phyloP scores from a whole-genome alignment of 805 yeast species.

The Cephaloascus albidus region DNA sequence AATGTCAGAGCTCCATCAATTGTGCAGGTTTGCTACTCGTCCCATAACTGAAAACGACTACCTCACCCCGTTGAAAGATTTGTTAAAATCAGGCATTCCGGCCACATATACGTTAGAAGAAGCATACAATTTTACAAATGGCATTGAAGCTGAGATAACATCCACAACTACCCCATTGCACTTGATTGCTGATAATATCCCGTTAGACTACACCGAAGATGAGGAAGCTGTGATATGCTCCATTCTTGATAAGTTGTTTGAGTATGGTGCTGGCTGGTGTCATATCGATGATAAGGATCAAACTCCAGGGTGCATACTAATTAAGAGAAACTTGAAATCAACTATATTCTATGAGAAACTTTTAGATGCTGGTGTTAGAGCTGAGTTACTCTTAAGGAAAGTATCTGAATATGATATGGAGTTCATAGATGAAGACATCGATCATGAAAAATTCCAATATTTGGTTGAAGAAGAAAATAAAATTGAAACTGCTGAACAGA shows the following conservation, averaged over 20 bases:
- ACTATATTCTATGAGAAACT: conserved; percentile 34
- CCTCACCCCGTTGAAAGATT: conserved; percentile 32
- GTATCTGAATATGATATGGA: conserved; percentile 57
- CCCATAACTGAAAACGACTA: conserved; percentile 41
- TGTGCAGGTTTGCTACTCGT: conserved; percentile 11
- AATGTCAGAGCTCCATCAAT: neutral
- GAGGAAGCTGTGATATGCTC: conserved; percentile 33
- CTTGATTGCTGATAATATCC: conserved; percentile 46
- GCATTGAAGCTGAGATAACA: conserved; percentile 20
- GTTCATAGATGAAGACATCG: conserved; percentile 33
- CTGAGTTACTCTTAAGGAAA: conserved; percentile 73
- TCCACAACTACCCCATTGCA: conserved; percentile 75
- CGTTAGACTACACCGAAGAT: conserved; percentile 22
- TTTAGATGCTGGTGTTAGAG: conserved; percentile 84
- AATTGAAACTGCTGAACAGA: conserved; percentile 6
- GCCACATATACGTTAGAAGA: conserved; percentile 79
- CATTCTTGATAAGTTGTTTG: conserved; percentile 50
- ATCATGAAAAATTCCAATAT: neutral
- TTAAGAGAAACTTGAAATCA: conserved; percentile 35
- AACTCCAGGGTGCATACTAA: conserved; percentile 80
- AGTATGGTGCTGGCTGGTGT: conserved; percentile 92
- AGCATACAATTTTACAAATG: conserved; percentile 47
- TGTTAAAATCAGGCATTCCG: conserved; percentile 60
- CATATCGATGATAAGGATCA: conserved; percentile 59
- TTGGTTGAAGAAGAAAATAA: conserved; percentile 12